A percentile compares a stretch with the other conserved stretches of the same genome.
These are phyloP conservation scores for Gymnopus androsaceus DNA, from an alignment of 1,284 basidiomycete genomes.

Conservation along the genomic window DNA sequence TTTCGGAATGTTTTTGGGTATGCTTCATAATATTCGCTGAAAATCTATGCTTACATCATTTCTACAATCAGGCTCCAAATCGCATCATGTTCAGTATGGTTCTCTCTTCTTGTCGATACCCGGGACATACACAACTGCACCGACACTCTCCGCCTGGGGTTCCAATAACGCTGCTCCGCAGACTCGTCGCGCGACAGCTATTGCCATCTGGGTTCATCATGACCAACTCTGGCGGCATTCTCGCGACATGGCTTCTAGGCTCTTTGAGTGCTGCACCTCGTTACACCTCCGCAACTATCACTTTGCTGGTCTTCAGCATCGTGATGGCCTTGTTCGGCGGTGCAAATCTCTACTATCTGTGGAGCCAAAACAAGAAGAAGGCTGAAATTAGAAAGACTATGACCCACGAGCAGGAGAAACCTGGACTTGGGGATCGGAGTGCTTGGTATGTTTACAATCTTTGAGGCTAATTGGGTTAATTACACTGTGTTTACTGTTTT, in stretches of 20 bases:
- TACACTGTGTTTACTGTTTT: no score
- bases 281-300: conserved; percentile 41
- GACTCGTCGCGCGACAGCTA: conserved; percentile 52
- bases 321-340: conserved; percentile 30
- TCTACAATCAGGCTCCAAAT: conserved; percentile 27
- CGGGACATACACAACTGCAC: conserved; percentile 45
- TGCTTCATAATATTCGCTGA: not conserved
- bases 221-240: conserved; percentile 59
- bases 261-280: conserved; percentile 42
- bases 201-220: conserved; percentile 56
- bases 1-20: conserved; percentile 23
- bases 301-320: conserved; percentile 36
- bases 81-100: conserved; percentile 45
- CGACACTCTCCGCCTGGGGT: conserved; percentile 50
- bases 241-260: conserved; percentile 56
- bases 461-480: no score
- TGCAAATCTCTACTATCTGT: conserved; percentile 34
- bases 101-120: conserved; percentile 53
- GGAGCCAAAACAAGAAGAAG: conserved; percentile 39
- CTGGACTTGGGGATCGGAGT: conserved; percentile 37
- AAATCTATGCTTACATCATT: not conserved
- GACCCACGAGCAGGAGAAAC: conserved; percentile 25
- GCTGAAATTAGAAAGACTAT: conserved; percentile 24
- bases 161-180: conserved; percentile 62
- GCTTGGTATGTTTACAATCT: conserved; percentile 43